Evolutionary conservation across 1,139 yeast species (phyloP).

Genomic region (Blastobotrys ciferrii): DNA sequence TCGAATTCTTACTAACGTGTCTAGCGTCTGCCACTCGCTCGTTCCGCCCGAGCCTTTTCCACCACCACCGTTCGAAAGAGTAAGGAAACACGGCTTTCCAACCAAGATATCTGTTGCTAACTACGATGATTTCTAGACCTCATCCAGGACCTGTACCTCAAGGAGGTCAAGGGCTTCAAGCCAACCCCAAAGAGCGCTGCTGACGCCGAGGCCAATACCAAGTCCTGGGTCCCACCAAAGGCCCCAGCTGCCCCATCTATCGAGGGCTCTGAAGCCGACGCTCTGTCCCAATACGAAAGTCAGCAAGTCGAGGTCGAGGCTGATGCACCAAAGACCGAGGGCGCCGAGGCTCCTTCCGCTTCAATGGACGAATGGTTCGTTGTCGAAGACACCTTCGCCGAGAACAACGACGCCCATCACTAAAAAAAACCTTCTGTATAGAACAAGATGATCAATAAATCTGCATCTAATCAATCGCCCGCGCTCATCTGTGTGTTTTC

Average conservation of each 20-base stretch:
- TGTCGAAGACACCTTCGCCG: constrained; percentile 46
- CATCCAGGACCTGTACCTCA: constrained; percentile 81
- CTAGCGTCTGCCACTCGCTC: constrained; percentile 13
- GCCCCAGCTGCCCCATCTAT: constrained; percentile 71
- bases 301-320: constrained; percentile 70
- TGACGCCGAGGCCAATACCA: constrained; percentile 77
- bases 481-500: too few relatives aligned
- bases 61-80: constrained; percentile 24
- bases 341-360: constrained; percentile 43
- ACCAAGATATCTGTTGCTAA: neutral
- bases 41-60: constrained; percentile 25
- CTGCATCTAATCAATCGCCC: constrained; percentile 6
- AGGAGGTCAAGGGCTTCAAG: constrained; percentile 84
- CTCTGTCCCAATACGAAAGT: constrained; percentile 71
- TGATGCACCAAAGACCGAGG: constrained; percentile 44
- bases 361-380: constrained; percentile 53
- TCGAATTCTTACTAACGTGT: constrained; percentile 1
- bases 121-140: constrained; percentile 45
- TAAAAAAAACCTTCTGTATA: constrained; percentile 28
- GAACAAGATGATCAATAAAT: constrained; percentile 10
- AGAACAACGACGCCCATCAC: constrained; percentile 58
- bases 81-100: constrained; percentile 9
- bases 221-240: constrained; percentile 75
- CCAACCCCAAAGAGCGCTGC: constrained; percentile 71
- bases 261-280: constrained; percentile 70